phyloP scores from a whole-genome alignment of 345 rosid species.

The Balakata baccata region DNA sequence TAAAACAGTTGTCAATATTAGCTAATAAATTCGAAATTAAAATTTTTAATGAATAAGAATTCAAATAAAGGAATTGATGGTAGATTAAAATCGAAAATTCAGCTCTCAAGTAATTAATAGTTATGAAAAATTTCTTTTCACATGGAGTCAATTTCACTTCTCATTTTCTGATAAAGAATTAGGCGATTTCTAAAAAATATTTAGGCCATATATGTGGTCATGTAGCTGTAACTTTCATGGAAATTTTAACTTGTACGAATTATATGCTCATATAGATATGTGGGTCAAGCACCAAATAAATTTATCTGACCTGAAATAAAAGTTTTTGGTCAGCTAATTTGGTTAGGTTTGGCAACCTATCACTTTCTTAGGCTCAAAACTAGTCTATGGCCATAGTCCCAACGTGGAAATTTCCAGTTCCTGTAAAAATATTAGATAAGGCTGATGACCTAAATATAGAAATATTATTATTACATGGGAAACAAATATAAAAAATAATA shows the following conservation, averaged over 20 bases:
- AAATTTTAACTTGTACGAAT: not conserved
- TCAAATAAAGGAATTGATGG: too few relatives aligned
- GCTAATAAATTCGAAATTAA: too few relatives aligned
- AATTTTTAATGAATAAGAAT: too few relatives aligned
- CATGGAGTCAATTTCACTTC: not conserved
- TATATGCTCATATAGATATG: not conserved
- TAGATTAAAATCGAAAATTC: too few relatives aligned
- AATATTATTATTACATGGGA: not conserved
- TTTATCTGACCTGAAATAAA: not conserved
- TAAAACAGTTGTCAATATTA: too few relatives aligned
- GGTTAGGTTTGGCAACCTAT: constrained; percentile 19
- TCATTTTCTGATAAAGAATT: not conserved
- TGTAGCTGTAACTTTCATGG: not conserved
- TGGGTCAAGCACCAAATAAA: not conserved
- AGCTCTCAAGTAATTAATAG: too few relatives aligned
- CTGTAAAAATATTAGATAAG: not conserved
- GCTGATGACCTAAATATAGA: constrained; percentile 10
- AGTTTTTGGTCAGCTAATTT: not conserved
- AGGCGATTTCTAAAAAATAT: not conserved
- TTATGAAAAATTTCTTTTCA: too few relatives aligned
- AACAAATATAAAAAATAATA: not conserved
- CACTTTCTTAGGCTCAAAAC: not conserved
- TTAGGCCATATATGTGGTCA: not conserved
- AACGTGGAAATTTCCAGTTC: not conserved
- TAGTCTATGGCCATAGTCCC: not conserved